Evolutionary conservation across 2,329 filamentous ascomycete genomes (phyloP).

Genomic region (Sporothrix brunneoviolacea): DNA sequence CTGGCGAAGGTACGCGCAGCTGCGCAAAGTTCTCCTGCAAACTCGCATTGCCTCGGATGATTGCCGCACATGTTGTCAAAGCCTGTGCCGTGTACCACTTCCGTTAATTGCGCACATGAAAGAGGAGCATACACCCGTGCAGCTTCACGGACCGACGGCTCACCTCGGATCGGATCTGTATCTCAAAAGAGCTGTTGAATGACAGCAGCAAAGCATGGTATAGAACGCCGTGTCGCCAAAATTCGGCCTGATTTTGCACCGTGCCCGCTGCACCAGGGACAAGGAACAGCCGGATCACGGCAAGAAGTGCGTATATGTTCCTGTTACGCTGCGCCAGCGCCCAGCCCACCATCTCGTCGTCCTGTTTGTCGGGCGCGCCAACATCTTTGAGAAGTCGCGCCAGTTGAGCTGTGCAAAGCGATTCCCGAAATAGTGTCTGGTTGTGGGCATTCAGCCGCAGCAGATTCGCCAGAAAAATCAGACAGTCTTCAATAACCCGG

Average conservation of each 20-base stretch:
- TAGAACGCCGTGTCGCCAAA: conserved; percentile 76
- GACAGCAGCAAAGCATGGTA: conserved; percentile 75
- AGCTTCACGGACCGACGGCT: conserved; percentile 17
- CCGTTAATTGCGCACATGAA: background rate
- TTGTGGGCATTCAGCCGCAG: conserved; percentile 83
- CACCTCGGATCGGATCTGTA: conserved; percentile 77
- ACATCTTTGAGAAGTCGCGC: conserved; percentile 58
- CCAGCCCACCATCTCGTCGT: conserved; percentile 63
- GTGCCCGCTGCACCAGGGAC: conserved; percentile 74
- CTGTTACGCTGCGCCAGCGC: conserved; percentile 72
- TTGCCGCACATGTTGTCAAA: conserved; percentile 75
- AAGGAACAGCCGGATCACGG: conserved; percentile 80
- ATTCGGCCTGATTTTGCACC: conserved; percentile 73
- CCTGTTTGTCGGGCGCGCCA: conserved; percentile 24
- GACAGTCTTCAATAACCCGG: conserved; percentile 83
- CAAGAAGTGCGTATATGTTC: conserved; percentile 84
- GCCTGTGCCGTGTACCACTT: conserved; percentile 43
- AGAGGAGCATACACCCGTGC: no score
- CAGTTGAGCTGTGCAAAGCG: conserved; percentile 70
- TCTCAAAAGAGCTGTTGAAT: conserved; percentile 65
- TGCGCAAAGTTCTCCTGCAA: conserved; percentile 89
- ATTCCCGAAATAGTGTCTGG: conserved; percentile 89
- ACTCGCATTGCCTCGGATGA: conserved; percentile 72
- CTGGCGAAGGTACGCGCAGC: conserved; percentile 63
- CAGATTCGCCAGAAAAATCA: conserved; percentile 85